A percentile compares a stretch with the other conserved stretches of the same genome.
Conservation (phyloP, 176 grass and related monocot species). For the Ampelocalamus luodianensis region DNA sequence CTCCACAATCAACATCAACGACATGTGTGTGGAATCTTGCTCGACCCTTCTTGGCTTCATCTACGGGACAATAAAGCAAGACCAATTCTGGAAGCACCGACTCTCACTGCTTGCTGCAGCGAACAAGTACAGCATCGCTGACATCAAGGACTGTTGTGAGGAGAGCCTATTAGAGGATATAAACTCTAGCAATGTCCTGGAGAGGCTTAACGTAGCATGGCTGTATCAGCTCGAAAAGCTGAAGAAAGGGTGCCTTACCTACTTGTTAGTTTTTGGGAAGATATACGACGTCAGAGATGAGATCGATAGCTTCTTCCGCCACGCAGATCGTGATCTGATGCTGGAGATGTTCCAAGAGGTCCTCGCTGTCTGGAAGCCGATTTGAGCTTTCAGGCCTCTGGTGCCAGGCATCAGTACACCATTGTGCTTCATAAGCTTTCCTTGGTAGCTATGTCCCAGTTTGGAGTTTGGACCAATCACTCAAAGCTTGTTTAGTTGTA, state of each 20-base stretch:
- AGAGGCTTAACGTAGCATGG: conserved; percentile 86
- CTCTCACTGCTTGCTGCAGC: too few relatives aligned
- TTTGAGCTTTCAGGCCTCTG: conserved; percentile 22
- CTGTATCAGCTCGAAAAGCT: conserved; percentile 65
- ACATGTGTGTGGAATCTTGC: conserved; percentile 80
- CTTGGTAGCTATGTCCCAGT: background rate
- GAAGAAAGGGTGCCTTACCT: conserved; percentile 84
- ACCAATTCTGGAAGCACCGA: background rate
- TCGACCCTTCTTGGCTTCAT: conserved; percentile 66
- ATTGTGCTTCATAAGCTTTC: background rate
- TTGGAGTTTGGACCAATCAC: background rate
- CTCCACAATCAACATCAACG: conserved; percentile 58
- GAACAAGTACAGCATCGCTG: too few relatives aligned
- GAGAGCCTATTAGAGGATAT: conserved; percentile 6
- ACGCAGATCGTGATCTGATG: conserved; percentile 73
- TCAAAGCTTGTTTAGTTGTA: background rate
- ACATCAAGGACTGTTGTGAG: too few relatives aligned
- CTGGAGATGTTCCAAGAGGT: conserved; percentile 91
- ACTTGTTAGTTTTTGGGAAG: conserved; percentile 89
- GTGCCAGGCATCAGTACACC: background rate
- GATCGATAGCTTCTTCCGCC: conserved; percentile 70
- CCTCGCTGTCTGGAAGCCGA: conserved; percentile 73
- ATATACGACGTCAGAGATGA: conserved; percentile 84
- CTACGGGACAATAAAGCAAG: conserved; percentile 70
- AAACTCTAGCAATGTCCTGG: conserved; percentile 65